Percentiles rank a stretch among this genome's conserved stretches.
These are phyloP conservation scores for Protomyces macrosporus DNA, from an alignment of 1,139 yeast genomes.

Conservation along the genomic window DNA sequence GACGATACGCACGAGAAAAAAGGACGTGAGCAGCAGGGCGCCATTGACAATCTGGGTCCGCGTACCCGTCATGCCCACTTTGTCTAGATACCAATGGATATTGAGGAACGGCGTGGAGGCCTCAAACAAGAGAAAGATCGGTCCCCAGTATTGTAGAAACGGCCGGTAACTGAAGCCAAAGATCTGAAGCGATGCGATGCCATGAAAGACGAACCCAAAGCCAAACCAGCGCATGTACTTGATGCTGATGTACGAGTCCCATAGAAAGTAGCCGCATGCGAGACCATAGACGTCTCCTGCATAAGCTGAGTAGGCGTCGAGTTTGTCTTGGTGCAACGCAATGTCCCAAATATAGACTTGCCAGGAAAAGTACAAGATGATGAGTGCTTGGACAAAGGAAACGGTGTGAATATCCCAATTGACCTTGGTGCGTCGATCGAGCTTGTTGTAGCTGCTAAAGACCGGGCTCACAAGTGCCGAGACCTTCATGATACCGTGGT, in stretches of 20 bases:
- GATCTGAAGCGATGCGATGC: slow-evolving; percentile 71
- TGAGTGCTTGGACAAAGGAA: slow-evolving; percentile 61
- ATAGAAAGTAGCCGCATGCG: slow-evolving; percentile 82
- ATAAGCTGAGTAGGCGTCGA: slow-evolving; percentile 70
- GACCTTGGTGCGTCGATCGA: slow-evolving; percentile 48
- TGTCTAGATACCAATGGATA: slow-evolving; percentile 45
- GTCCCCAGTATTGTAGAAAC: slow-evolving; percentile 76
- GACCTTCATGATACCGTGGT: slow-evolving; percentile 45
- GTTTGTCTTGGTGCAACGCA: slow-evolving; percentile 44
- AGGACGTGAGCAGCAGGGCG: slow-evolving; percentile 57
- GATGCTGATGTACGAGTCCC: slow-evolving; percentile 74
- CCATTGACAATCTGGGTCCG: slow-evolving; percentile 60
- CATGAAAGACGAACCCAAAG: slow-evolving; percentile 77
- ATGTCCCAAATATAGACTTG: slow-evolving; percentile 58
- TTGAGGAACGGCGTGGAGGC: slow-evolving; percentile 89
- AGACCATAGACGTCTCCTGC: slow-evolving; percentile 64
- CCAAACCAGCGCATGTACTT: slow-evolving; percentile 65
- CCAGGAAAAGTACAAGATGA: slow-evolving; percentile 44
- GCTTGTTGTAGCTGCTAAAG: slow-evolving; percentile 46
- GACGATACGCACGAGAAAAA: slow-evolving; percentile 70
- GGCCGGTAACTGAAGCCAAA: slow-evolving; percentile 59
- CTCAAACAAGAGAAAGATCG: slow-evolving; percentile 80
- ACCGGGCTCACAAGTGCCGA: slow-evolving; percentile 49
- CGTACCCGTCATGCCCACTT: slow-evolving; percentile 27
- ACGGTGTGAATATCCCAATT: slow-evolving; percentile 88